Evolutionary conservation across 2,329 filamentous ascomycete species (phyloP).

Genomic region (Colletotrichum filicis): DNA sequence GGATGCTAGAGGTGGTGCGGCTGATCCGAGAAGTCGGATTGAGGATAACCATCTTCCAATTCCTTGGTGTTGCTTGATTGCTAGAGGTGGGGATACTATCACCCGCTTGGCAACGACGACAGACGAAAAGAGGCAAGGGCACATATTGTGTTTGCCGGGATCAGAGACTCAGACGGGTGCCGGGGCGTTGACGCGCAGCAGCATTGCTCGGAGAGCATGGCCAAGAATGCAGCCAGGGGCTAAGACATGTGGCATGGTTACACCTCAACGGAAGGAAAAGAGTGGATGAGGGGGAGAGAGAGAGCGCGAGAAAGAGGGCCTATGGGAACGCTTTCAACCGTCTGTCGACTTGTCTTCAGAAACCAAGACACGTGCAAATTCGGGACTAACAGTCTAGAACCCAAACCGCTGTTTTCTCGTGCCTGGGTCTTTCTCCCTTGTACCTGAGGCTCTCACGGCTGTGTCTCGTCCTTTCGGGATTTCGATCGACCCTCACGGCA

Average conservation of each 20-base stretch:
- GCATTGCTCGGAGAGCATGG: constrained; percentile 6
- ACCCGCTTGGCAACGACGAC: neutral
- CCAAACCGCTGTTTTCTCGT: neutral
- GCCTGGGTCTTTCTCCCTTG: neutral
- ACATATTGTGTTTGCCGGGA: neutral
- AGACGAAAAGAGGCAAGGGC: neutral
- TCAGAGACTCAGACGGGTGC: neutral
- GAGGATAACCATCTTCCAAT: neutral
- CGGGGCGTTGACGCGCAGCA: constrained; percentile 5
- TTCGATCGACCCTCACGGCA: neutral
- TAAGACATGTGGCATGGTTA: constrained; percentile 15
- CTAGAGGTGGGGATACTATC: neutral
- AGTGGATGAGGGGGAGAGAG: neutral
- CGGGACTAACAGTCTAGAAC: neutral
- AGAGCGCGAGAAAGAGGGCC: no score
- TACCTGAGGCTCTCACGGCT: neutral
- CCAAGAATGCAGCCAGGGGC: constrained; percentile 12
- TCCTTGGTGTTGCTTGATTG: neutral
- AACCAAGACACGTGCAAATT: no score
- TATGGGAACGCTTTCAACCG: neutral
- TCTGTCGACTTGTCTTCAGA: no score
- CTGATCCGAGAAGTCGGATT: neutral
- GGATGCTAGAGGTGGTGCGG: neutral
- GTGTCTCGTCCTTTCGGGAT: neutral
- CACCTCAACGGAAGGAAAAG: constrained; percentile 14